Evolutionary conservation across 768 basidiomycete species (phyloP).

Genomic region (Gymnopilus dilepis): DNA sequence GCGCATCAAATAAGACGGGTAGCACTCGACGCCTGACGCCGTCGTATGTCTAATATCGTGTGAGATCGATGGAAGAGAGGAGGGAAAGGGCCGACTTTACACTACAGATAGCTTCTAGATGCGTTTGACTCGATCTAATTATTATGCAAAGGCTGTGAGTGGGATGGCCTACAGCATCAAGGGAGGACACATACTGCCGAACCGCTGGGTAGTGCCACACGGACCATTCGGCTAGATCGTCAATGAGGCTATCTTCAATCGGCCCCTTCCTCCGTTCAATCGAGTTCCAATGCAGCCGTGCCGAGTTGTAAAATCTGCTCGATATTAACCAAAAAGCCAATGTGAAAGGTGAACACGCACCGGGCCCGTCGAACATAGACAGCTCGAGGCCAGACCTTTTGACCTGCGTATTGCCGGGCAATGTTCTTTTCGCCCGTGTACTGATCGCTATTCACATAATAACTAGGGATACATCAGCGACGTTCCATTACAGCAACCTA

Average conservation of each 20-base stretch:
- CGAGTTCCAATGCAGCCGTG: conserved; percentile 73
- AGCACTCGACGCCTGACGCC: conserved; percentile 69
- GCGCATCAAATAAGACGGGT: conserved; percentile 58
- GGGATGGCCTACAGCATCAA: conserved; percentile 13
- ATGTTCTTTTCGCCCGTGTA: conserved; percentile 66
- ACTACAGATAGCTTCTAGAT: conserved; percentile 55
- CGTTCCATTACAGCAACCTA: not conserved
- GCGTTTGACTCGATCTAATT: conserved; percentile 54
- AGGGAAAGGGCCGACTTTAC: conserved; percentile 35
- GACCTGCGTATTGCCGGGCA: conserved; percentile 69
- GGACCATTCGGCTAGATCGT: conserved; percentile 76
- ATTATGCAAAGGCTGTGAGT: conserved; percentile 30
- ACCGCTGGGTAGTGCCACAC: conserved; percentile 75
- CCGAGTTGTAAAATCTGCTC: conserved; percentile 65
- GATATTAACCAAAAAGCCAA: conserved; percentile 8
- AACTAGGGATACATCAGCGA: conserved; percentile 39
- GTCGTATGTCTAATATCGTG: conserved; percentile 58
- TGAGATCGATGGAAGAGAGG: not conserved
- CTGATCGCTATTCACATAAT: conserved; percentile 60
- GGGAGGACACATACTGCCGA: conserved; percentile 40
- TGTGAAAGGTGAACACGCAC: conserved; percentile 38
- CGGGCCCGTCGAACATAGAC: conserved; percentile 70
- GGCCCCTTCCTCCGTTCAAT: conserved; percentile 67
- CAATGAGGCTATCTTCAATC: conserved; percentile 67
- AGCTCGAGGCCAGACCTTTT: conserved; percentile 80